Evolutionary conservation across 106 monocot species (phyloP).

Genomic region (Allium fistulosum): DNA sequence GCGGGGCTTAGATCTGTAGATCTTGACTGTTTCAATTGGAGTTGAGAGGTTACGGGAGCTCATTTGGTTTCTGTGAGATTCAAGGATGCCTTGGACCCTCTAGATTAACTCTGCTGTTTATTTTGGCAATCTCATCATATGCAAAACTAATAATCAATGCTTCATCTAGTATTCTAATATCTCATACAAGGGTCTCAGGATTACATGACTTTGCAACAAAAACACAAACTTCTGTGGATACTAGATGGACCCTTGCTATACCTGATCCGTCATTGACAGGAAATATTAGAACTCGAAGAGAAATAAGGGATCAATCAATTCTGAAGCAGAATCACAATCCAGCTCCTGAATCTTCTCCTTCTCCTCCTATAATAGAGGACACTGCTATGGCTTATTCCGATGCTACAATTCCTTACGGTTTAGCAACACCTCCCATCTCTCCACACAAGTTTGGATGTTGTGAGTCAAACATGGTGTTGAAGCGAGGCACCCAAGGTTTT

Average conservation of each 20-base stretch:
- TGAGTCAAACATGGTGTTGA: conserved; percentile 67
- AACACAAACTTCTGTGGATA: conserved; percentile 22
- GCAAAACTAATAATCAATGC: conserved; percentile 18
- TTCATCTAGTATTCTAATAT: conserved; percentile 10
- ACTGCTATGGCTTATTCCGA: conserved; percentile 25
- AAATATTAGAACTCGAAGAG: conserved; percentile 7
- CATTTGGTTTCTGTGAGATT: background rate
- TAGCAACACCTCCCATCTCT: conserved; percentile 45
- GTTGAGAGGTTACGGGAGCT: conserved; percentile 4
- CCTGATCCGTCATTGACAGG: conserved; percentile 5
- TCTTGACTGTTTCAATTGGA: background rate
- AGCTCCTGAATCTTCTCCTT: conserved; percentile 15
- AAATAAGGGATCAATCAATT: conserved; percentile 14
- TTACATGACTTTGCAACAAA: conserved; percentile 16
- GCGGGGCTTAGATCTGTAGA: background rate
- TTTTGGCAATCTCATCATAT: conserved; percentile 20
- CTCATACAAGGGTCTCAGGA: conserved; percentile 11
- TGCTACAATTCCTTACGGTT: conserved; percentile 35
- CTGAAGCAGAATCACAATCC: conserved; percentile 9
- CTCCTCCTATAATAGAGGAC: conserved; percentile 22
- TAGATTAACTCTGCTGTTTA: conserved; percentile 21
- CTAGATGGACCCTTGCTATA: background rate
- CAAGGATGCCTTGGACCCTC: conserved; percentile 17
- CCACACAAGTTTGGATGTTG: conserved; percentile 70
- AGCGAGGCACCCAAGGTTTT: conserved; percentile 52